A percentile compares a stretch with the other conserved stretches of the same genome.
These are phyloP conservation scores for Tardiomyces digboiensis DNA, from an alignment of 1,139 yeast genomes.

Conservation along the genomic window DNA sequence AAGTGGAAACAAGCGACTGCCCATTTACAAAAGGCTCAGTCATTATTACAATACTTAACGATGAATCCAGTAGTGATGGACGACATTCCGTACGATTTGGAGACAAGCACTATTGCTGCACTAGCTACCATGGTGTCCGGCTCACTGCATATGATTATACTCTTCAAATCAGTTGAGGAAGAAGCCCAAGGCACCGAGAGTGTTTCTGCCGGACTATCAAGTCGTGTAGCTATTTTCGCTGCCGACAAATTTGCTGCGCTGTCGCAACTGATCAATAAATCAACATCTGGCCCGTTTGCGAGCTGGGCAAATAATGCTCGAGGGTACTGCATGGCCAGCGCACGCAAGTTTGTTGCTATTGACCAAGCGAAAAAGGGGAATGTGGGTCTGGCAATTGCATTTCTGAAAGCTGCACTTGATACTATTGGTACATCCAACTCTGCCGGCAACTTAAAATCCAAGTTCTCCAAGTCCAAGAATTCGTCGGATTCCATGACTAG, in stretches of 20 bases:
- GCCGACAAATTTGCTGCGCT: slow-evolving; percentile 24
- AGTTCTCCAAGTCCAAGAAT: slow-evolving; percentile 4
- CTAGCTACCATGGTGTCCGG: slow-evolving; percentile 21
- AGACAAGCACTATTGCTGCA: slow-evolving; percentile 17
- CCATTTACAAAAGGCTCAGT: slow-evolving; percentile 19
- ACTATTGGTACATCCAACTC: slow-evolving; percentile 5
- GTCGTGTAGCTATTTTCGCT: slow-evolving; percentile 26
- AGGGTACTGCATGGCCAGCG: slow-evolving; percentile 20
- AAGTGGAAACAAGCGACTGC: slow-evolving; percentile 23
- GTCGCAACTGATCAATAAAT: slow-evolving; percentile 7
- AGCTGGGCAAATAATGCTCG: slow-evolving; percentile 22
- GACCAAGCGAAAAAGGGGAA: slow-evolving; percentile 21
- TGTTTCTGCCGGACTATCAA: slow-evolving; percentile 19
- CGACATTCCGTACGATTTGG: slow-evolving; percentile 16
- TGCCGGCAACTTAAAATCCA: slow-evolving; percentile 1
- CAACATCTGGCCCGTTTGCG: slow-evolving; percentile 4
- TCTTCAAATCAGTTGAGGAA: slow-evolving; percentile 18
- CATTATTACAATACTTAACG: slow-evolving; percentile 18
- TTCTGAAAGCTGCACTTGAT: slow-evolving; percentile 12
- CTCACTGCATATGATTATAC: slow-evolving; percentile 20
- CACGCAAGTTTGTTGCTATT: slow-evolving; percentile 22
- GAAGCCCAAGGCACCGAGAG: slow-evolving; percentile 5
- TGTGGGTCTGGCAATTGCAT: slow-evolving; percentile 24
- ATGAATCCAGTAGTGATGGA: slow-evolving; percentile 5
- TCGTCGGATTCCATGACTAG: slow-evolving; percentile 4